These are phyloP conservation scores for Skeletonema costatum DNA, from an alignment of 108 stramenopile genomes.

Conservation along the genomic window DNA sequence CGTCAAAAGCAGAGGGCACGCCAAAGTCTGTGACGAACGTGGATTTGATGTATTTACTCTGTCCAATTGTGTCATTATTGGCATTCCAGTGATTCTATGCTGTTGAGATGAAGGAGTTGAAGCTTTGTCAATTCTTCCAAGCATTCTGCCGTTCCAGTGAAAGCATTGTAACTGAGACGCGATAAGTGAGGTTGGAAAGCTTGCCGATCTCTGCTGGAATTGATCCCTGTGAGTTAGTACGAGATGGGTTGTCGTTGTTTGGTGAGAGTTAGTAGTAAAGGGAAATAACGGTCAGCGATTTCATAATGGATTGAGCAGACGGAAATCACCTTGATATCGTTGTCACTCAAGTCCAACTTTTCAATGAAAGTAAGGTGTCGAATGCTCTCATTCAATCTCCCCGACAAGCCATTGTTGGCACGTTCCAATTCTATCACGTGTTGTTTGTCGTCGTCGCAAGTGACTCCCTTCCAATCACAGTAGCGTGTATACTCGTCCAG, in stretches of 20 bases:
- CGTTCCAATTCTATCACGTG: constrained; percentile 10
- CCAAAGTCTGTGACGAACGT: constrained; percentile 37
- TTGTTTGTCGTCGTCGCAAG: neutral
- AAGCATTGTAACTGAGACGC: constrained; percentile 52
- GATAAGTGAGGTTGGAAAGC: constrained; percentile 40
- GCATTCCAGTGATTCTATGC: constrained; percentile 4
- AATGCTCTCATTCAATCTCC: constrained; percentile 52
- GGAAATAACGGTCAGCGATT: neutral
- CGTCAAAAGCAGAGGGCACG: constrained; percentile 29
- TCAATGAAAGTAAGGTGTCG: constrained; percentile 43
- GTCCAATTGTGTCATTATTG: neutral
- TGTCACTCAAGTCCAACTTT: constrained; percentile 55
- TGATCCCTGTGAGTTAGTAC: constrained; percentile 38
- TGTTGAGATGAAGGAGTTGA: constrained; percentile 20
- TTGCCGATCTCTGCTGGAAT: constrained; percentile 58
- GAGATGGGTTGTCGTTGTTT: neutral
- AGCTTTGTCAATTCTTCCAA: neutral
- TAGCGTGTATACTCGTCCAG: neutral
- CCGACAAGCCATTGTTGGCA: constrained; percentile 34
- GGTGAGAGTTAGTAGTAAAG: neutral
- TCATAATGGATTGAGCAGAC: neutral
- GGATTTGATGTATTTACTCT: neutral
- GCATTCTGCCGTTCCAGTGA: constrained; percentile 25
- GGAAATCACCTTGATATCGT: constrained; percentile 27
- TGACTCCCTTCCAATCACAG: neutral